These are phyloP conservation scores for Colletotrichum endophyticum DNA, from an alignment of 2,329 filamentous ascomycete genomes.

Conservation along the genomic window DNA sequence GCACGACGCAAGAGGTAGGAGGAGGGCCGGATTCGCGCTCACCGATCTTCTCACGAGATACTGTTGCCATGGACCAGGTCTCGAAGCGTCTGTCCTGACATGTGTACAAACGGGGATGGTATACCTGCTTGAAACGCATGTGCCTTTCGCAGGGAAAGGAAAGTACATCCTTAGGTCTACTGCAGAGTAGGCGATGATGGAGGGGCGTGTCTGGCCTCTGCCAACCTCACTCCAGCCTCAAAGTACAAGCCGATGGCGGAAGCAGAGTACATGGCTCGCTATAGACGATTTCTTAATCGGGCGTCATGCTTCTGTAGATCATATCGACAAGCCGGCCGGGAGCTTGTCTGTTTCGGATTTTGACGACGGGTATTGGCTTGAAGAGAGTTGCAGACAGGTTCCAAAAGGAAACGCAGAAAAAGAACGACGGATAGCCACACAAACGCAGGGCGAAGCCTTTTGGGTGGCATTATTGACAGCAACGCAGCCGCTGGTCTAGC, in stretches of 20 bases:
- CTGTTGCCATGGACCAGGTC: conserved; percentile 8
- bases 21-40: conserved; percentile 8
- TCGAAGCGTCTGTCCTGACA: not conserved
- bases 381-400: not conserved
- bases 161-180: conserved; percentile 11
- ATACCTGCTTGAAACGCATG: conserved; percentile 1
- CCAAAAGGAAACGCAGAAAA: conserved; percentile 16
- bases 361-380: not conserved
- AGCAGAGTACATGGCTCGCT: not conserved
- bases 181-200: conserved; percentile 3
- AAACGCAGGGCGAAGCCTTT: conserved; percentile 7
- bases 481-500: not conserved
- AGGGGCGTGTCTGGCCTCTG: conserved; percentile 1
- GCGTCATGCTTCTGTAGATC: conserved; percentile 13
- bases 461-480: conserved; percentile 12
- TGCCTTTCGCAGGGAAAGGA: conserved; percentile 14
- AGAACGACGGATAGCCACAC: conserved; percentile 3
- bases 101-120: conserved; percentile 9
- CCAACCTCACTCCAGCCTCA: not conserved
- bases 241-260: not conserved
- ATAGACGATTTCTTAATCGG: conserved; percentile 12
- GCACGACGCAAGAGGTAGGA: not conserved
- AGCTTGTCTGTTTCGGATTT: conserved; percentile 16
- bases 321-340: not conserved
- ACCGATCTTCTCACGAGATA: conserved; percentile 7